Base-by-base conservation (phyloP, 73 alveolate species). In the Paramecium caudatum region DNA sequence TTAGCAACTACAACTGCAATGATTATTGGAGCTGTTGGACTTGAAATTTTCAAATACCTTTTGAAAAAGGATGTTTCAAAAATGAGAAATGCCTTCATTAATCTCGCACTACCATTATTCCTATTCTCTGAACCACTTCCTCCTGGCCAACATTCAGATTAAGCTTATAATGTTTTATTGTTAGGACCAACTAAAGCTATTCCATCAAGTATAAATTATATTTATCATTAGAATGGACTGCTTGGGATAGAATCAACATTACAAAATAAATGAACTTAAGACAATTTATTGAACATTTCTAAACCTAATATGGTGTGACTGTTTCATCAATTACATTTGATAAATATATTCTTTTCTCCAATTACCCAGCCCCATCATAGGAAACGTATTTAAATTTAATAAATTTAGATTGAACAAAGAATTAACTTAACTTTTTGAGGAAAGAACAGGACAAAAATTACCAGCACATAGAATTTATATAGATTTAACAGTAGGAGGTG, bases 1-100 rank as follows among this genome's bases (percentile, higher is more conserved):
- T 96, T 98, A 32, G 99, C 99, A 36, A 98, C 99, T 43, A 98
- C 99, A 17, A 98, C 99, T 47, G 99, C 99, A 15, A 96, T 98
- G 97, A 95, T 96, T 86, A 96, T 99, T 15, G 99, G 99, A 8
- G 91, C 96, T 70, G 99, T 96, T 6, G 90, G 97, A 33, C 90
- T 90, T 45, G 97, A 94, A 68, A 87, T 94, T 91, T 90, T 84
- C 90, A 95, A 95, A 81, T 65, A 49, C 61, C 91, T 90, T 43
- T 87, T 69, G 21, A 95, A 95, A 12, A 68, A 82, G 37, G 94
- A 78, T 45, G 90, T 95, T 5, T 94, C 94, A 46, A 95, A 94
- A 43, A 95, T 91, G 97, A 96, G 95, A 94, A 96, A 97, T 81
- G 95, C 98, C 61, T 97, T 96, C 82, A 94, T 95, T 47, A 95